Percentiles rank a stretch among this genome's conserved stretches.
Evolutionary conservation across 1,284 basidiomycete species (phyloP).

Genomic region (Naganishia sp.): DNA sequence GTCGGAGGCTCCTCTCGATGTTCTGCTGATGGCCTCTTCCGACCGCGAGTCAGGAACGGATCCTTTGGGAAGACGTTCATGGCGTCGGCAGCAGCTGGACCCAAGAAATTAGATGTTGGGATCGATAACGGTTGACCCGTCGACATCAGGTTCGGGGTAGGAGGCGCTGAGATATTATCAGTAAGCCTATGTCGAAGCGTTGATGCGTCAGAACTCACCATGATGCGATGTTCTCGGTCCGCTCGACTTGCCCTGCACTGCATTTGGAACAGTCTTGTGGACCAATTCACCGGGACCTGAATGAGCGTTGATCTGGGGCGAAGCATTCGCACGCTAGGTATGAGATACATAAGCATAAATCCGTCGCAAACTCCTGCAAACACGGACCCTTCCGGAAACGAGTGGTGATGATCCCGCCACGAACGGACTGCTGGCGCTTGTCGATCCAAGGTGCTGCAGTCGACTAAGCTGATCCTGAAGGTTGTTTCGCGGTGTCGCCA

Average conservation of each 20-base stretch:
- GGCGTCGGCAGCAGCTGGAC: not conserved
- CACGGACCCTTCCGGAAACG: conserved; percentile 14
- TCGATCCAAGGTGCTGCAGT: conserved; percentile 11
- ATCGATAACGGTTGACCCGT: conserved; percentile 19
- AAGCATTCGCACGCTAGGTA: conserved; percentile 10
- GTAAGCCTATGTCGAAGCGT: not conserved
- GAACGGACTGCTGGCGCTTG: conserved; percentile 11
- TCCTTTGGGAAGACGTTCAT: not conserved
- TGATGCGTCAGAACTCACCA: not conserved
- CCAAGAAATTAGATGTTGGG: not conserved
- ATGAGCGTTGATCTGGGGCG: not conserved
- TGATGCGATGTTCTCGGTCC: not conserved
- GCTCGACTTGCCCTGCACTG: not conserved
- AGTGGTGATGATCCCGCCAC: conserved; percentile 18
- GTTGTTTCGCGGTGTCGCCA: conserved; percentile 32
- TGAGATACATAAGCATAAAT: not conserved
- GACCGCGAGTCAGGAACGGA: conserved; percentile 3
- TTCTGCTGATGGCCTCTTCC: conserved; percentile 31
- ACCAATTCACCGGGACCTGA: not conserved
- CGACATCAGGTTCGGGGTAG: not conserved
- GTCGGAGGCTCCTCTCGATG: conserved; percentile 24
- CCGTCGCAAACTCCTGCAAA: not conserved
- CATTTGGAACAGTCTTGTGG: not conserved
- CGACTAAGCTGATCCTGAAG: conserved; percentile 32
- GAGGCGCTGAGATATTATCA: not conserved